Percentiles rank a stretch among this genome's conserved stretches.
Conservation (phyloP, 1,284 basidiomycete genomes). For the Veloporphyrellus conicus region DNA sequence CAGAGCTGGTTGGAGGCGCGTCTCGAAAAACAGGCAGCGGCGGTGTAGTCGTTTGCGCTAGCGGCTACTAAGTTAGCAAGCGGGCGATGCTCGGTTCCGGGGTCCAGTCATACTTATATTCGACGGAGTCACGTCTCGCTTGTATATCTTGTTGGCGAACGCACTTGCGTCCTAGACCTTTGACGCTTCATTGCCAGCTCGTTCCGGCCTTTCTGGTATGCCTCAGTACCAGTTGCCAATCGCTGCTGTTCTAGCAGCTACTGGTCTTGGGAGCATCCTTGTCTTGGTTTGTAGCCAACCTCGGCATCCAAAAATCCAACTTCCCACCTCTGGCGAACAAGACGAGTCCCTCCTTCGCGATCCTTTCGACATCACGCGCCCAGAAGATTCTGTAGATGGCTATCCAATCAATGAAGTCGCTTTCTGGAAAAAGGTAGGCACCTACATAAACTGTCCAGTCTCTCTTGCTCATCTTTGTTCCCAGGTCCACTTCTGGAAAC, state of each 20-base stretch:
- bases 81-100: conserved; percentile 20
- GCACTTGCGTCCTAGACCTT: not conserved
- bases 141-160: conserved; percentile 8
- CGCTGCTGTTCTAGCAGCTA: conserved; percentile 45
- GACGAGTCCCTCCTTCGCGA: conserved; percentile 45
- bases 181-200: not conserved
- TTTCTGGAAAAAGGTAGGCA: conserved; percentile 70
- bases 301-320: conserved; percentile 51
- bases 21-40: too few species aligned
- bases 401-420: conserved; percentile 64
- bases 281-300: conserved; percentile 40
- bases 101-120: conserved; percentile 14
- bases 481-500: conserved; percentile 57
- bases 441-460: not conserved
- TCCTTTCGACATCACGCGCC: conserved; percentile 72
- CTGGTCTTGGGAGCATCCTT: conserved; percentile 43
- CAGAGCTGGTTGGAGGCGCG: too few species aligned
- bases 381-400: conserved; percentile 71
- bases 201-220: conserved; percentile 38
- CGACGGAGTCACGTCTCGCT: conserved; percentile 7
- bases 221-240: conserved; percentile 57
- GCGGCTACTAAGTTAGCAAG: not conserved
- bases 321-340: conserved; percentile 44
- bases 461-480: conserved; percentile 6
- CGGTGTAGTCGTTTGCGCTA: too few species aligned